Percentiles rank a stretch among this genome's conserved stretches.
Conservation (phyloP, 2,329 filamentous ascomycete species). For the Cladosporium halotolerans region DNA sequence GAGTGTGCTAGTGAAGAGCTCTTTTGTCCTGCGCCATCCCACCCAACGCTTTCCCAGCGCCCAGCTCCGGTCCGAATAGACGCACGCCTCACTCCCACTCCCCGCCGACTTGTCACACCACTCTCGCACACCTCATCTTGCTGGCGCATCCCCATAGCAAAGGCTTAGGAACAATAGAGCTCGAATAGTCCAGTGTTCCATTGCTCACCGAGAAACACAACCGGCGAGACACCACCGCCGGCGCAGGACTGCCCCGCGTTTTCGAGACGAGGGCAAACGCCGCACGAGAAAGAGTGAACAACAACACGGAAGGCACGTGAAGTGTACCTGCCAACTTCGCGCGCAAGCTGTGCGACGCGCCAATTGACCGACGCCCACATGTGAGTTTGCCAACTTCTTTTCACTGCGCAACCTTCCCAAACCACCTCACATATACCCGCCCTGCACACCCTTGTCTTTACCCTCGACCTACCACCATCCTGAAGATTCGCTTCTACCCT, state of each 20-base stretch:
- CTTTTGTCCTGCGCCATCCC: background rate
- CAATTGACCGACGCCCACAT: background rate
- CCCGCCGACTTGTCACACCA: too few species aligned
- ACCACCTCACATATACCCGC: background rate
- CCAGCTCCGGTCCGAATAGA: background rate
- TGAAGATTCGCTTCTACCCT: background rate
- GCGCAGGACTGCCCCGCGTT: background rate
- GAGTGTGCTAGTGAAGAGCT: conserved; percentile 11
- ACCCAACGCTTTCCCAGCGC: background rate
- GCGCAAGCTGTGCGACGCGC: background rate
- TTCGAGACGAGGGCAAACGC: background rate
- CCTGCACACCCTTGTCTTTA: too few species aligned
- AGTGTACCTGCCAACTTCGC: conserved; percentile 6
- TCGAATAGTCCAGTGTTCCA: too few species aligned
- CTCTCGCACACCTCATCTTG: background rate
- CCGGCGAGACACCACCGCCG: background rate
- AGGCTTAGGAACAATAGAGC: too few species aligned
- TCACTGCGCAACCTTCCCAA: background rate
- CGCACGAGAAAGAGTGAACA: background rate
- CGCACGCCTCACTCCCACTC: background rate
- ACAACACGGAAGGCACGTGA: background rate
- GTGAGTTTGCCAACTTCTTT: conserved; percentile 6
- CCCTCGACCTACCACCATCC: background rate
- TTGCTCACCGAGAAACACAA: too few species aligned
- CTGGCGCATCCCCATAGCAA: too few species aligned